Evolutionary conservation across 176 grass and related monocot genomes (phyloP).

Genomic region (Elaeis guineensis): DNA sequence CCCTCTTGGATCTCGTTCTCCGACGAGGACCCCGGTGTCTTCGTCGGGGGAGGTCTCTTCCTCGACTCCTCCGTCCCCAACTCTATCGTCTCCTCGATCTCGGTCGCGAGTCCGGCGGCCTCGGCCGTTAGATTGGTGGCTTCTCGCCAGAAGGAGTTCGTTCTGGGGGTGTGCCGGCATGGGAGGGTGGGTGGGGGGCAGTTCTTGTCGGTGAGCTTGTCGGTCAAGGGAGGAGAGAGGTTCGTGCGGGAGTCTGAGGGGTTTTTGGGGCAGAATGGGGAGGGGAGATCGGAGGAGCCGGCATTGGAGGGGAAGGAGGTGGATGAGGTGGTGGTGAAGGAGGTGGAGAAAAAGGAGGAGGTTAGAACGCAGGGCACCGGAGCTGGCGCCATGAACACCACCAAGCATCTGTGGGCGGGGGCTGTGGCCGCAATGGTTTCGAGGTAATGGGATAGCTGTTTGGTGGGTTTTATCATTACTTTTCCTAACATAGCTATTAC

Average conservation of each 20-base stretch:
- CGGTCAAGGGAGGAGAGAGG: constrained; percentile 52
- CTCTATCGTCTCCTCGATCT: constrained; percentile 51
- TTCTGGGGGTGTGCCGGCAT: constrained; percentile 3
- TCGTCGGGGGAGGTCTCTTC: constrained; percentile 40
- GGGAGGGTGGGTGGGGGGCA: neutral
- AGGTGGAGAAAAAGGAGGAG: constrained; percentile 12
- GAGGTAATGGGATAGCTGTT: constrained; percentile 30
- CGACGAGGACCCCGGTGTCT: constrained; percentile 10
- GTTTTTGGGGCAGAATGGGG: constrained; percentile 39
- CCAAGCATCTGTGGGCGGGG: constrained; percentile 91
- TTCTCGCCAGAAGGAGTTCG: neutral
- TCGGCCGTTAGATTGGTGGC: constrained; percentile 12
- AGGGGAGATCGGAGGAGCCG: constrained; percentile 29
- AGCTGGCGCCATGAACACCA: constrained; percentile 66
- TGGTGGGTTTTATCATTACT: too few species aligned
- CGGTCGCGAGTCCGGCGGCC: constrained; percentile 17
- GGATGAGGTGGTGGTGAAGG: constrained; percentile 22
- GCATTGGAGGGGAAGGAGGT: constrained; percentile 35
- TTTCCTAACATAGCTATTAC: too few species aligned
- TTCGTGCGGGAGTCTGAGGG: constrained; percentile 44
- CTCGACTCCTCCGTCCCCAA: constrained; percentile 42
- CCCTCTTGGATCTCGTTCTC: neutral
- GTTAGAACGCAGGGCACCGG: constrained; percentile 25
- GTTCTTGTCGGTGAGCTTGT: constrained; percentile 80
- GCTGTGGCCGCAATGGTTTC: constrained; percentile 96